Evolutionary conservation across 164 flowering plant genomes (phyloP), one percentile per base, ranked within the genome.

Genomic region (Pachysandra terminalis): DNA sequence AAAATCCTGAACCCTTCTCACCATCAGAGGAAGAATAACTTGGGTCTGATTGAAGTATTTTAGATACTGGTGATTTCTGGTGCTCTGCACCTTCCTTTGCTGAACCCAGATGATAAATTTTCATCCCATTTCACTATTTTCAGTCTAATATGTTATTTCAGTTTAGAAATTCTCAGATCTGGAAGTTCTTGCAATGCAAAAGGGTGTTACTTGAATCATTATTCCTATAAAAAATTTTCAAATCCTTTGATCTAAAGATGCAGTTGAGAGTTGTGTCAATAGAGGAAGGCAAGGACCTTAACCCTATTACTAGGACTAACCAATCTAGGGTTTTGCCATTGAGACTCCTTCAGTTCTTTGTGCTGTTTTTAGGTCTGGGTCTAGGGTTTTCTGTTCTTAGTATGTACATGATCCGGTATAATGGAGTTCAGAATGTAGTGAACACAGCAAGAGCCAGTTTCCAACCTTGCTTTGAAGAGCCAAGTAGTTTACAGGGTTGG

Each of bases 201-300:
- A 45, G 51, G 6, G 6, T 45, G 10, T 15, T 45, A 12, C 17
- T 45, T 2, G 17, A 45, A 10, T 45, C 51, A 15, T 1, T 45
- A 45, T 10, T 15, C 51, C 51, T 5, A 15, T 10, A 3, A 45
- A 2, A 45, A 45, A 5, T 45, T 10, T 15, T 15, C 10, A 45
- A 25, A 22, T 54, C 41, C 60, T 66, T 66, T 27, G 21, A 45
- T 9, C 28, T n/a, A n/a, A 49, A 40, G 59, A 56, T 32, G 59
- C 26, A 58, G 49, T 8, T 22, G 26, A 49, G 9, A 9, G 19
- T 63, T 27, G 41, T 70, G 61, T 57, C 79, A 0, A 24, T 79
- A 32, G 87, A 84, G 74, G 87, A 84, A 68, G 81, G 77, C 48
- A 79, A 82, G 59, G 85, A 79, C 27, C 66, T 75, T 37, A 52